Percentiles rank a stretch among this genome's conserved stretches.
Evolutionary conservation across 768 basidiomycete genomes (phyloP).

Genomic region (Suillus ampliporus): DNA sequence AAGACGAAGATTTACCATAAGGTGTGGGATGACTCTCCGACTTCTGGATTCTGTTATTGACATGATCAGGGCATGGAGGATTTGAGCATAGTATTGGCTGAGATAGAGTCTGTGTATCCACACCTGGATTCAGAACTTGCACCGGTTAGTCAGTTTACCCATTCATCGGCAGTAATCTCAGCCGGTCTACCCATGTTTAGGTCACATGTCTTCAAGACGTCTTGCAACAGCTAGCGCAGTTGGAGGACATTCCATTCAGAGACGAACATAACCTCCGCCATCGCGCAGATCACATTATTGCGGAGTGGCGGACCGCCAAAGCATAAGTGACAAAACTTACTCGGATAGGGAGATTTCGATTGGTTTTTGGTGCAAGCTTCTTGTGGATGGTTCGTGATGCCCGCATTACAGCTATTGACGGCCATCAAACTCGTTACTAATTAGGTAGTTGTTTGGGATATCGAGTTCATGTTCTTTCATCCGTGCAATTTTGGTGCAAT

Average conservation of each 20-base stretch:
- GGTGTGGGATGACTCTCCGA: conserved; percentile 18
- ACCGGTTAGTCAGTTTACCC: conserved; percentile 22
- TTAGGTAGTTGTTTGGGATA: neutral
- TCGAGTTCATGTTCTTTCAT: neutral
- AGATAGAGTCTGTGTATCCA: conserved; percentile 34
- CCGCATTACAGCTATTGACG: neutral
- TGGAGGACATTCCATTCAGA: conserved; percentile 37
- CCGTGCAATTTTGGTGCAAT: neutral
- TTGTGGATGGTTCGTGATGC: no score
- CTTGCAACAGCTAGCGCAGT: conserved; percentile 30
- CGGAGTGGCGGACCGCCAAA: conserved; percentile 17
- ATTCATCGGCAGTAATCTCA: neutral
- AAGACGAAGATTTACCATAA: conserved; percentile 23
- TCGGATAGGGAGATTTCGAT: neutral
- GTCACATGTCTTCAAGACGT: conserved; percentile 22
- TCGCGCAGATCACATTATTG: conserved; percentile 24
- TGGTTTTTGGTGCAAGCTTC: neutral
- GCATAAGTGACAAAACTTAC: neutral
- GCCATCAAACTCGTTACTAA: neutral
- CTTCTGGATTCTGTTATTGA: neutral
- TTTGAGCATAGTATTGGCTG: conserved; percentile 34
- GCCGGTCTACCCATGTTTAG: conserved; percentile 18
- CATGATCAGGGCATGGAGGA: conserved; percentile 27
- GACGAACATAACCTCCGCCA: conserved; percentile 33
- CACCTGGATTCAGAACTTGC: conserved; percentile 12